Evolutionary conservation across 2,329 filamentous ascomycete genomes (phyloP), one percentile per base, ranked within the genome.

Genomic region (Trichophyton simii): DNA sequence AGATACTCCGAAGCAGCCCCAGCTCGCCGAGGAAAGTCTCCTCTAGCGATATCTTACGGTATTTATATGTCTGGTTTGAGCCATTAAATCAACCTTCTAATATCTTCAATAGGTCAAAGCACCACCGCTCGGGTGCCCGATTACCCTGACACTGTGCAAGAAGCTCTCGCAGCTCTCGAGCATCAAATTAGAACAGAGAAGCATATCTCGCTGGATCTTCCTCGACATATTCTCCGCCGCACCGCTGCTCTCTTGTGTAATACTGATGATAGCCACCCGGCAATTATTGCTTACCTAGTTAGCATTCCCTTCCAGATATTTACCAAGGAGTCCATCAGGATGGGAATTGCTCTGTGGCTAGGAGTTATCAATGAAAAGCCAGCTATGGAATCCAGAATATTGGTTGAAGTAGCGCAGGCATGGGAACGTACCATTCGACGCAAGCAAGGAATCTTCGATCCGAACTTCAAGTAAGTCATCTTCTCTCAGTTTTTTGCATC

Each of bases 311-410:
- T 99, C 73, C 83, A 84, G 46, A 83, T 96, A 55, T 97, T 99
- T 72, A 95, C 88, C 3, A 96, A 95, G 72, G 88, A 95, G 69
- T 94, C 91, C 1, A 94, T 99, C 72, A 95, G 96, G 71, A 83
- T 97, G 58, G 95, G 94, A 4, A 88, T 96, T 41, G 96, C 94
- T 3, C 78, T 99, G 5, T 99, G 94, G 94, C 84, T 96, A 63
- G 94, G 94, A 28, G 89, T 97, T 13, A 95, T 97, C 69, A 94
- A 97, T 68, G 94, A 99, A 72, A 97, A 96, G 69, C 89, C 91
- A 2, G 83, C 83, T 61, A 86, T 96, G 74, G 91, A 96, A 72
- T 83, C 92, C 7, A 86, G 91, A 63, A 84, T 99, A 61, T 76
- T 99, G 36, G 86, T 85, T 59, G 90, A 95, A 71, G 89, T 97